Conservation (phyloP, 2,329 filamentous ascomycete genomes). For the Penicillium sp. region DNA sequence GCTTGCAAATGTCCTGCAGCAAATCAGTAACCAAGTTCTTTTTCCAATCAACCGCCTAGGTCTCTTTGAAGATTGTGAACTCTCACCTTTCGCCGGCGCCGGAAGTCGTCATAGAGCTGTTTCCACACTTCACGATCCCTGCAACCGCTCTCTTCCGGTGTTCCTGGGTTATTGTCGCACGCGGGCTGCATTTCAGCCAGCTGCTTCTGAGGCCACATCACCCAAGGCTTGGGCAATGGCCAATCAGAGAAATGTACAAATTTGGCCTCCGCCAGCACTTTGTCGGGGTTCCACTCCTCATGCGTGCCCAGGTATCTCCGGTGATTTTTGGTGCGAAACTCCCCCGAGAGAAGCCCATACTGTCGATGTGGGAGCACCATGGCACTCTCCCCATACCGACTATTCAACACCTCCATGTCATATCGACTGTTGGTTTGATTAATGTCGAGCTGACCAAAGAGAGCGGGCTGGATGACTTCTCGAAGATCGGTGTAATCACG, state of each 20-base stretch:
- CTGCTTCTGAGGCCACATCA: conserved; percentile 42
- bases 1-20: conserved; percentile 32
- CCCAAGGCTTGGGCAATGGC: conserved; percentile 67
- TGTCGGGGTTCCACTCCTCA: conserved; percentile 60
- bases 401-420: conserved; percentile 69
- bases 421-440: conserved; percentile 38
- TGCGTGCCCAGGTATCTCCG: conserved; percentile 51
- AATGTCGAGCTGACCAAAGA: conserved; percentile 28
- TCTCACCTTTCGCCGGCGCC: conserved; percentile 32
- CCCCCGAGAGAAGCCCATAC: conserved; percentile 61
- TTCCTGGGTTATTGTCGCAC: conserved; percentile 37
- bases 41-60: neutral
- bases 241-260: conserved; percentile 71
- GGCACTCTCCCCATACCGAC: conserved; percentile 58
- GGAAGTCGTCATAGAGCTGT: conserved; percentile 39
- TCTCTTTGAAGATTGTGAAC: too few relatives aligned
- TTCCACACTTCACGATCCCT: conserved; percentile 40
- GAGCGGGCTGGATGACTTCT: conserved; percentile 25
- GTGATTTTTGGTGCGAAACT: conserved; percentile 60
- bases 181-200: conserved; percentile 34
- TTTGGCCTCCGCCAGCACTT: conserved; percentile 59
- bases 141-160: conserved; percentile 37
- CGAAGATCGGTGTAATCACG: conserved; percentile 45
- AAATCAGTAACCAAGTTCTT: neutral
- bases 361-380: conserved; percentile 64